Percentiles rank a stretch among this genome's conserved stretches.
Conservation (phyloP, 306 rosid genomes). For the Benincasa hispida region DNA sequence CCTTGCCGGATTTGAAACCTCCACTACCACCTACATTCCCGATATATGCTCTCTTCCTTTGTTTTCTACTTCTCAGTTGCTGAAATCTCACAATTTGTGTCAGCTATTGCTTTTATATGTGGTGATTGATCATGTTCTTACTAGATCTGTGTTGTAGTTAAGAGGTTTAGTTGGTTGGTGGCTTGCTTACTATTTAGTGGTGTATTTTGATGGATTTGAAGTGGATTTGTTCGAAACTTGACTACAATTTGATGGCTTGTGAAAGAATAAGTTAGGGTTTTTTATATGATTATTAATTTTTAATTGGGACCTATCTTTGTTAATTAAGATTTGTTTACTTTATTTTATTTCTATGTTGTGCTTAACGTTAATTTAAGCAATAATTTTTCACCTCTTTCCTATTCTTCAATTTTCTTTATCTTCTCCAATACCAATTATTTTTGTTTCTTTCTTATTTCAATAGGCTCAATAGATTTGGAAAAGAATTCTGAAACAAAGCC, state of each 20-base stretch:
- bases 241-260: not conserved
- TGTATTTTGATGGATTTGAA: not conserved
- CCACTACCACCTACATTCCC: conserved; percentile 53
- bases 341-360: not conserved
- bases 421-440: too few relatives aligned
- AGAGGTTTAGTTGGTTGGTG: not conserved
- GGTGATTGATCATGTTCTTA: not conserved
- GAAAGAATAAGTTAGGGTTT: not conserved
- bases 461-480: too few relatives aligned
- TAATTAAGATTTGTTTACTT: not conserved
- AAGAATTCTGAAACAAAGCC: too few relatives aligned
- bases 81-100: not conserved
- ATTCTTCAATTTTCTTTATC: too few relatives aligned
- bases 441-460: too few relatives aligned
- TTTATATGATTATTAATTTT: too few relatives aligned
- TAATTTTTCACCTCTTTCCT: too few relatives aligned
- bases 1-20: conserved; percentile 76
- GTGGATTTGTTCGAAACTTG: not conserved
- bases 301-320: too few relatives aligned
- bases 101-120: not conserved
- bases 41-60: conserved; percentile 23
- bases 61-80: not conserved
- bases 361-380: too few relatives aligned
- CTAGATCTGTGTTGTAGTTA: not conserved
- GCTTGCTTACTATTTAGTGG: not conserved